A percentile compares a stretch with the other conserved stretches of the same genome.
These are phyloP conservation scores for Fraxinus baroniana DNA, from an alignment of 305 asterid genomes.

Conservation along the genomic window DNA sequence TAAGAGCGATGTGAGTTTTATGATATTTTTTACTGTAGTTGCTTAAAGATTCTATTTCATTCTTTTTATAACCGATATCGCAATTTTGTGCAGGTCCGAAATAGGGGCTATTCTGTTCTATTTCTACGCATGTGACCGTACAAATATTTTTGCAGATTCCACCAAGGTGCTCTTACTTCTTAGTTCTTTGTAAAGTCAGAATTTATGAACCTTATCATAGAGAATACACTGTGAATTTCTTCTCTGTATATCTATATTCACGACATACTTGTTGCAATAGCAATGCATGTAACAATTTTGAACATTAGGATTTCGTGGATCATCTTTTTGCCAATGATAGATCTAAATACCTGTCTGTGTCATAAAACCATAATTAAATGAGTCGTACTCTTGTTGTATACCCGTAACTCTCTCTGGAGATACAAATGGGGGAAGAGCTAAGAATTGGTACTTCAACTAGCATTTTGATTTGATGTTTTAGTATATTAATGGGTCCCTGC, in stretches of 20 bases:
- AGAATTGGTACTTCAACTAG: background rate
- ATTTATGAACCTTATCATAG: background rate
- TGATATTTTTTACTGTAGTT: conserved; percentile 13
- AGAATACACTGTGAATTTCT: background rate
- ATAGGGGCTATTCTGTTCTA: conserved; percentile 78
- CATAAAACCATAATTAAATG: background rate
- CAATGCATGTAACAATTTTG: conserved; percentile 1
- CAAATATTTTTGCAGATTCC: conserved; percentile 73
- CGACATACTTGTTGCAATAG: background rate
- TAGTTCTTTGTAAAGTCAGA: conserved; percentile 4
- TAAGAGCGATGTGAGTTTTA: conserved; percentile 75
- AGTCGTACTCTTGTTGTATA: conserved; percentile 5
- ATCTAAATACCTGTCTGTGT: background rate
- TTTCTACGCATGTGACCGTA: conserved; percentile 89
- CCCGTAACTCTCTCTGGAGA: background rate
- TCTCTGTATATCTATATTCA: background rate
- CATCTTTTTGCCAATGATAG: background rate
- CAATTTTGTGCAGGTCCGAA: conserved; percentile 69
- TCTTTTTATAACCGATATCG: conserved; percentile 22
- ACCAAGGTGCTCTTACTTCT: conserved; percentile 60
- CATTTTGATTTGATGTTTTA: background rate
- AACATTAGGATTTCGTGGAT: background rate
- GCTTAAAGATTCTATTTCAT: conserved; percentile 17
- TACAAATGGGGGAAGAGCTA: background rate
- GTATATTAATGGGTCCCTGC: background rate